A percentile compares a stretch with the other conserved stretches of the same genome.
phyloP scores from a whole-genome alignment of 2,329 filamentous ascomycete species.

The Colletotrichum navitas region DNA sequence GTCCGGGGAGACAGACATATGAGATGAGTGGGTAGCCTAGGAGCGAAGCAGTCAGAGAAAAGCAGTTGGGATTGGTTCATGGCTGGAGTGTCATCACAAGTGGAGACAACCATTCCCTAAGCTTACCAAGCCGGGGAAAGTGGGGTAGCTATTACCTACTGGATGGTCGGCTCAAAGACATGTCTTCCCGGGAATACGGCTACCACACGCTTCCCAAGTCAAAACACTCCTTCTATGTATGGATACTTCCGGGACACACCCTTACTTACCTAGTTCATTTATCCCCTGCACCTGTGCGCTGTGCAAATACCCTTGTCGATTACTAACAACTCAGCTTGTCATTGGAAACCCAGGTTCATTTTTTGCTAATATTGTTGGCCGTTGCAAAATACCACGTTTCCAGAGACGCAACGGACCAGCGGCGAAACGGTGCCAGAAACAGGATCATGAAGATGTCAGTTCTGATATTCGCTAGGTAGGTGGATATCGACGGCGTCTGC shows the following conservation, averaged over 20 bases:
- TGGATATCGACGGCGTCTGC: background rate
- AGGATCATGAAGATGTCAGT: background rate
- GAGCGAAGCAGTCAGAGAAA: background rate
- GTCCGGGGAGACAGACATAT: background rate
- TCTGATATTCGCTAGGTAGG: background rate
- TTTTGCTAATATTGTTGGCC: background rate
- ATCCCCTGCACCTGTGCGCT: conserved; percentile 6
- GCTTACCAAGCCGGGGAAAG: conserved; percentile 7
- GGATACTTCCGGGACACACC: background rate
- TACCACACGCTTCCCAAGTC: conserved; percentile 27
- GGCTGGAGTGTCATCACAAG: background rate
- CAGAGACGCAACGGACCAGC: background rate
- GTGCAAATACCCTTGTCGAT: background rate
- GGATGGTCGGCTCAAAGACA: conserved; percentile 6
- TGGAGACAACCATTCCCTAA: conserved; percentile 9
- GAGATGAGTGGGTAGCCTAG: background rate
- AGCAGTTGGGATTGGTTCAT: conserved; percentile 7
- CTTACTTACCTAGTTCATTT: no score
- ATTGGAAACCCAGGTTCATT: background rate
- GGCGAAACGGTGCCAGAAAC: background rate
- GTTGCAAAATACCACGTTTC: background rate
- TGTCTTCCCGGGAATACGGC: conserved; percentile 20
- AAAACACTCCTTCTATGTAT: conserved; percentile 20
- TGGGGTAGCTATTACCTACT: conserved; percentile 15
- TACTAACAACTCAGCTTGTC: background rate